phyloP scores from a whole-genome alignment of 345 rosid genomes.

The Leavenworthia alabamica region DNA sequence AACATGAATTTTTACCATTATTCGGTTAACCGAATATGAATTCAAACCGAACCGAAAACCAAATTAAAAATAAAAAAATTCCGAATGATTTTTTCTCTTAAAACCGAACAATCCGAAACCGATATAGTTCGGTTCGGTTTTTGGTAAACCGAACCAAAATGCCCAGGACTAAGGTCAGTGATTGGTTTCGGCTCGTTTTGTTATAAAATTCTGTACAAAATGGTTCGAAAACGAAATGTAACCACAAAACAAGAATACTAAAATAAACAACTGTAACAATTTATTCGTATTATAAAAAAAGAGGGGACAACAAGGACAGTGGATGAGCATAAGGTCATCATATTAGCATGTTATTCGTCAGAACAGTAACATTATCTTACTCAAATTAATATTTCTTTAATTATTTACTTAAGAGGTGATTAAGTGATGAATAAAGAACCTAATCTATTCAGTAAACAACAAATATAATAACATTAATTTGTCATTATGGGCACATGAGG shows the following conservation, averaged over 20 bases:
- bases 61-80: too few relatives aligned
- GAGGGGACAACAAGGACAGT: constrained; percentile 28
- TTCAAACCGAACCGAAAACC: too few relatives aligned
- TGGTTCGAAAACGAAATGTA: neutral
- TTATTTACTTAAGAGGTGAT: constrained; percentile 4
- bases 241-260: neutral
- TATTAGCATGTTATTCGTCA: constrained; percentile 31
- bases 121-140: too few relatives aligned
- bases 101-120: too few relatives aligned
- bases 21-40: too few relatives aligned
- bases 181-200: neutral
- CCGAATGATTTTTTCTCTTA: too few relatives aligned
- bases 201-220: neutral
- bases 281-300: neutral
- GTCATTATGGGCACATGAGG: constrained; percentile 34
- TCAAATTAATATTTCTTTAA: neutral
- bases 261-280: neutral
- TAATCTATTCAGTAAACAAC: constrained; percentile 9
- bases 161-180: too few relatives aligned
- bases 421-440: constrained; percentile 16
- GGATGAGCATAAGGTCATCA: constrained; percentile 28
- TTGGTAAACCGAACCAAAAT: too few relatives aligned
- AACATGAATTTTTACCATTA: too few relatives aligned
- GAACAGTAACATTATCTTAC: constrained; percentile 22
- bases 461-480: neutral